These are phyloP conservation scores for Nyssa sinensis DNA, from an alignment of 148 eudicot species.

Conservation along the genomic window DNA sequence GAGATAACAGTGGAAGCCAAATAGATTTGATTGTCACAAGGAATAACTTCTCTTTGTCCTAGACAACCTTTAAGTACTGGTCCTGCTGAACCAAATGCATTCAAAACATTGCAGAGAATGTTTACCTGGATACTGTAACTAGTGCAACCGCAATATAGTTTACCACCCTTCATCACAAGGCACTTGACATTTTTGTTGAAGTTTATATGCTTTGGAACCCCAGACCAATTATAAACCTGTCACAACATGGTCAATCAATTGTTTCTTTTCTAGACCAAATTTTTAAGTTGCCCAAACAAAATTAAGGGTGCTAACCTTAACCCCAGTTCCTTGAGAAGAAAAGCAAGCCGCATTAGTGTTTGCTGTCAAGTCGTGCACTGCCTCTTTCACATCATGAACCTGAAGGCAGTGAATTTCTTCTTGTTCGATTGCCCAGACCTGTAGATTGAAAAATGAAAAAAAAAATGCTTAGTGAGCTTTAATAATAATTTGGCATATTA, in stretches of 20 bases:
- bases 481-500: no score
- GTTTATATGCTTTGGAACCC: constrained; percentile 41
- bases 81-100: neutral
- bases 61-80: no score
- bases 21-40: no score
- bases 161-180: constrained; percentile 30
- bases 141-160: constrained; percentile 51
- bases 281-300: neutral
- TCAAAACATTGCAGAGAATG: neutral
- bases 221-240: constrained; percentile 51
- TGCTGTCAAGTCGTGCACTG: constrained; percentile 37
- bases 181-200: constrained; percentile 46
- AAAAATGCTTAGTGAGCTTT: no score
- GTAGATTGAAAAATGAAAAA: neutral
- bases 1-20: no score
- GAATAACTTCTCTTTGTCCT: no score
- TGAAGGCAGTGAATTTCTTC: constrained; percentile 56
- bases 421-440: constrained; percentile 58
- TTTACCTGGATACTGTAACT: constrained; percentile 49
- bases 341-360: constrained; percentile 37
- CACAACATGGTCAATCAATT: neutral
- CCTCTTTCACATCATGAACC: constrained; percentile 53
- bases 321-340: constrained; percentile 47
- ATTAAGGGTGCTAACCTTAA: constrained; percentile 28
- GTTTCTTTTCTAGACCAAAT: neutral